A percentile compares a stretch with the other conserved stretches of the same genome.
These are phyloP conservation scores for Sphagnum tenellum DNA, from an alignment of 225 moss, liverwort and hornwort species.

Conservation along the genomic window DNA sequence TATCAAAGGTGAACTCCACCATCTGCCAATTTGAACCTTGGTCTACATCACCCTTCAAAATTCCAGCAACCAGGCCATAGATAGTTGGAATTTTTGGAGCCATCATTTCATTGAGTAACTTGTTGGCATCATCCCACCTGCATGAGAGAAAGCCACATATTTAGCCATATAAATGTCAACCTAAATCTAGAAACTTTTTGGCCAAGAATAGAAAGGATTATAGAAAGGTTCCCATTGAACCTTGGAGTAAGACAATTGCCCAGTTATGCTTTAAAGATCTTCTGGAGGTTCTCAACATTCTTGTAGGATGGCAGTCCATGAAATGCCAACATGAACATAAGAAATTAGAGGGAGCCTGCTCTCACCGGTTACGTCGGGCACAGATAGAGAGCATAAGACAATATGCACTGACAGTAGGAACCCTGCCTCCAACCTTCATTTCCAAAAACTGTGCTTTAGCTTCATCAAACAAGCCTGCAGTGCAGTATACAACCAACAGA, in stretches of 20 bases:
- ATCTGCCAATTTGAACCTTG: constrained; percentile 77
- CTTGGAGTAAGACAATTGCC: no score
- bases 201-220: neutral
- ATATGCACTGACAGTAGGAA: constrained; percentile 74
- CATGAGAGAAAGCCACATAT: neutral
- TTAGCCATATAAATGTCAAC: neutral
- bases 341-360: neutral
- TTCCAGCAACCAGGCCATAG: constrained; percentile 64
- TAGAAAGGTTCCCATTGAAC: no score
- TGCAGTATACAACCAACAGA: constrained; percentile 79
- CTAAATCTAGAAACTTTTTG: neutral
- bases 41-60: constrained; percentile 81
- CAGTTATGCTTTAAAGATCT: no score
- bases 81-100: constrained; percentile 61
- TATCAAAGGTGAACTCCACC: constrained; percentile 83
- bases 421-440: constrained; percentile 71
- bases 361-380: constrained; percentile 85
- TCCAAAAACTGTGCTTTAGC: constrained; percentile 93
- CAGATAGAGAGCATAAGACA: constrained; percentile 94
- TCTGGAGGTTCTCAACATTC: no score
- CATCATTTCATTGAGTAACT: constrained; percentile 76
- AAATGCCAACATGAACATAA: no score
- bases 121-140: constrained; percentile 93
- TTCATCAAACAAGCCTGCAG: constrained; percentile 88
- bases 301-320: no score